A percentile compares a stretch with the other conserved stretches of the same genome.
Evolutionary conservation across 2,329 filamentous ascomycete genomes (phyloP).

Genomic region (Penicillium aurantiogriseum): DNA sequence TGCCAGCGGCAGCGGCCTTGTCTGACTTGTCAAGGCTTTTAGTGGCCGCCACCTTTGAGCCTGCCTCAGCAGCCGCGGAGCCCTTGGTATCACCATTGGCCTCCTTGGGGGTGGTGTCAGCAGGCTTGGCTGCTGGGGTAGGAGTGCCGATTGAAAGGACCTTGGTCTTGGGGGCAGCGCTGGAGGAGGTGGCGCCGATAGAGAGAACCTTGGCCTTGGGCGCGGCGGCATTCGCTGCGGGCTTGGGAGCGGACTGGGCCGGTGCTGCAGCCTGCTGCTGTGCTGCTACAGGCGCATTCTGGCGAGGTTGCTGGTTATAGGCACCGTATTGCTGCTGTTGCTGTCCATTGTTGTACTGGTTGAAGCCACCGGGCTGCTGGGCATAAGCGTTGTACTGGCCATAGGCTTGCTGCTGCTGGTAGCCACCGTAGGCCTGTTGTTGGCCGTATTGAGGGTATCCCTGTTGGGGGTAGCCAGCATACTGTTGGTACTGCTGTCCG

Average conservation of each 20-base stretch:
- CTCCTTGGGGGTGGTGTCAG: conserved; percentile 51
- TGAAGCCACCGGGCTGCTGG: conserved; percentile 63
- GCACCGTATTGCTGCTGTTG: conserved; percentile 56
- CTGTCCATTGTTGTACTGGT: conserved; percentile 43
- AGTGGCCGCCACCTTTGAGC: conserved; percentile 77
- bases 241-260: conserved; percentile 51
- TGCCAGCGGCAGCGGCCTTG: conserved; percentile 61
- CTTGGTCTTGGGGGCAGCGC: conserved; percentile 61
- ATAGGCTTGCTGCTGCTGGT: conserved; percentile 40
- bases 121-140: conserved; percentile 40
- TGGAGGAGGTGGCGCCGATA: conserved; percentile 51
- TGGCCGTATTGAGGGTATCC: conserved; percentile 42
- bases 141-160: conserved; percentile 71
- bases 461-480: conserved; percentile 39
- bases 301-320: conserved; percentile 55
- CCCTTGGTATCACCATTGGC: conserved; percentile 43
- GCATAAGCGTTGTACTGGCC: conserved; percentile 39
- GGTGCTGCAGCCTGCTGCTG: conserved; percentile 42
- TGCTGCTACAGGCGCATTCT: conserved; percentile 46
- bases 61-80: conserved; percentile 58
- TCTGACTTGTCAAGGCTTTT: conserved; percentile 94
- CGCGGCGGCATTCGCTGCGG: conserved; percentile 42
- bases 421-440: conserved; percentile 31
- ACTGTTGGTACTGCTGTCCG: conserved; percentile 64
- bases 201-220: conserved; percentile 62